Conservation (phyloP, 75 land plant species). For the Cupressus sempervirens region DNA sequence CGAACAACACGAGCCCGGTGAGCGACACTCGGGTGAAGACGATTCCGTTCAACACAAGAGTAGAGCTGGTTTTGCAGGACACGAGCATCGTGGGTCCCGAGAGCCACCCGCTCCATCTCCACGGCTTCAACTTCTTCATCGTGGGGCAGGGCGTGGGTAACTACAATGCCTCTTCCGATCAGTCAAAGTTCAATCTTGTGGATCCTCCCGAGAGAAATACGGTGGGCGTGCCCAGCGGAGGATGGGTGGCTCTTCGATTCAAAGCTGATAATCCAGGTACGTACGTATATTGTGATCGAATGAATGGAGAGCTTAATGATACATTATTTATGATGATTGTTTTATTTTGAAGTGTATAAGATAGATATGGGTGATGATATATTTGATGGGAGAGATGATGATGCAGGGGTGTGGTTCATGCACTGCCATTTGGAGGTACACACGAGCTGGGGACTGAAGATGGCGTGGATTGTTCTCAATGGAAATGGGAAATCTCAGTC, state of each 20-base stretch:
- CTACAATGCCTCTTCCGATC: conserved; percentile 35
- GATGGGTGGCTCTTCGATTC: conserved; percentile 70
- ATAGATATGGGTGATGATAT: neutral
- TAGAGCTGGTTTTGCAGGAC: neutral
- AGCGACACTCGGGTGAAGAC: conserved; percentile 47
- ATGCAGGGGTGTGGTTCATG: conserved; percentile 39
- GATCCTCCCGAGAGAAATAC: conserved; percentile 66
- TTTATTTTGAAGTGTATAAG: no score
- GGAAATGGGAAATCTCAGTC: conserved; percentile 9
- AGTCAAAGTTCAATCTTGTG: conserved; percentile 42
- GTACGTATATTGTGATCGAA: no score
- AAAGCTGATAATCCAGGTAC: conserved; percentile 69
- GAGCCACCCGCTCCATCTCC: no score
- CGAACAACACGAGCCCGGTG: conserved; percentile 16
- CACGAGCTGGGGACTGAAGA: conserved; percentile 37
- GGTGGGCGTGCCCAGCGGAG: conserved; percentile 45
- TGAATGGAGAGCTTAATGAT: no score
- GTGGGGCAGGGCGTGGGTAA: conserved; percentile 64
- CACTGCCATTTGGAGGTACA: conserved; percentile 13
- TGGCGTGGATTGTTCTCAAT: conserved; percentile 40
- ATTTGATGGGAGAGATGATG: neutral
- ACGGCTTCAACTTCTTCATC: conserved; percentile 50
- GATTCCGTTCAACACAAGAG: conserved; percentile 70
- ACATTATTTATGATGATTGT: no score
- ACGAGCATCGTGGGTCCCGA: no score